phyloP scores from a whole-genome alignment of 139 green algal genomes.

The Coccomyxa sp. region DNA sequence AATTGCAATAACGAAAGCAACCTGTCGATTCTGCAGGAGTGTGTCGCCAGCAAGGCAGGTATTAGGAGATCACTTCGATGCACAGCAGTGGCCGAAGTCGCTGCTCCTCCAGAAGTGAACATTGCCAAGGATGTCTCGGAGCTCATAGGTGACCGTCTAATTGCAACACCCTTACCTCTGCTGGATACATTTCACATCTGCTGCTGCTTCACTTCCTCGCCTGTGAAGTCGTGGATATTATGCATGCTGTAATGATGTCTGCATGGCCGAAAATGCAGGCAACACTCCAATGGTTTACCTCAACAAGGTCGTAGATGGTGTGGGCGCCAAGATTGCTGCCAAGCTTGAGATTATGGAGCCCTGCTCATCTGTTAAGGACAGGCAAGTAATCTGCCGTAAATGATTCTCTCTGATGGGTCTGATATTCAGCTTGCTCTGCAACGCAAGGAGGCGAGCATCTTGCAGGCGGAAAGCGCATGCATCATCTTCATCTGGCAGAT shows the following conservation, averaged over 20 bases:
- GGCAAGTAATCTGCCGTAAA: conserved; percentile 15
- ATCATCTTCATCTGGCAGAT: too few relatives aligned
- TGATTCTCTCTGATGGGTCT: not conserved
- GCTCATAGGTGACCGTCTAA: conserved; percentile 59
- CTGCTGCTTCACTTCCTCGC: not conserved
- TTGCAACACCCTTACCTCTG: not conserved
- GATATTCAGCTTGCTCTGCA: not conserved
- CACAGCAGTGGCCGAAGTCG: not conserved
- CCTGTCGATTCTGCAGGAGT: too few relatives aligned
- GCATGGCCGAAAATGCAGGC: conserved; percentile 8
- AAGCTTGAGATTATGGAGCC: conserved; percentile 92
- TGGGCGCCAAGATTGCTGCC: conserved; percentile 56
- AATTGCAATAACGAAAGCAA: too few relatives aligned
- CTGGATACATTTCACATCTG: not conserved
- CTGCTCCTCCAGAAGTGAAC: conserved; percentile 26
- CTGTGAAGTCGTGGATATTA: not conserved
- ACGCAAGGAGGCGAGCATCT: not conserved
- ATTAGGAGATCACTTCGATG: not conserved
- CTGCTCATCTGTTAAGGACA: conserved; percentile 76
- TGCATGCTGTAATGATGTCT: not conserved
- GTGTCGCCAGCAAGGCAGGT: too few relatives aligned
- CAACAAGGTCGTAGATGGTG: conserved; percentile 39
- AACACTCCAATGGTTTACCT: conserved; percentile 93
- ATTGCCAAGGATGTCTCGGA: conserved; percentile 71
- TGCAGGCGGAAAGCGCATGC: too few relatives aligned